Evolutionary conservation across 2,329 filamentous ascomycete species (phyloP).

Genomic region (Xylariaceae sp.): DNA sequence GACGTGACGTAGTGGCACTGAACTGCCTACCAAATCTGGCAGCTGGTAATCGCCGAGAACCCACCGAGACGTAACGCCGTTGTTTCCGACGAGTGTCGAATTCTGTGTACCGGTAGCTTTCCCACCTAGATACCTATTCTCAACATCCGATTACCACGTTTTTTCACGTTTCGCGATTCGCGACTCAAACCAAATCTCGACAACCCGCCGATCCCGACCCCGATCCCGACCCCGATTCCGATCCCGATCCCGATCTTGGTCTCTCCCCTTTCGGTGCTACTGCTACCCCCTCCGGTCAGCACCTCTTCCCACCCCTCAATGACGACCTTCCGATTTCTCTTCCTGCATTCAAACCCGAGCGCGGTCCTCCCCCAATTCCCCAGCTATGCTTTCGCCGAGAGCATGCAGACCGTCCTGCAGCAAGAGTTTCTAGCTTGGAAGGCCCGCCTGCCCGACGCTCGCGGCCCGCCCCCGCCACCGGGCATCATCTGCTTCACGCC

Average conservation of each 20-base stretch:
- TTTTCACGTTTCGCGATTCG: not conserved
- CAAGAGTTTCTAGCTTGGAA: constrained; percentile 56
- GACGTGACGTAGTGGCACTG: not conserved
- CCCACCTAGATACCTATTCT: no score
- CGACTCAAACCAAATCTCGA: not conserved
- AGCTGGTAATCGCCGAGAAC: constrained; percentile 13
- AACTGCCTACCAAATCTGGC: constrained; percentile 5
- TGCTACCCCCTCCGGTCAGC: no score
- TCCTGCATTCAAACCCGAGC: constrained; percentile 22
- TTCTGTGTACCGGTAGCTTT: no score
- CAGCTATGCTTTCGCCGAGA: constrained; percentile 35
- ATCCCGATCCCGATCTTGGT: not conserved
- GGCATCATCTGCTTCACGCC: constrained; percentile 79
- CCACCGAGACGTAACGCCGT: constrained; percentile 6
- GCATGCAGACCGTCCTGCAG: constrained; percentile 36
- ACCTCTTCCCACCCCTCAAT: constrained; percentile 2
- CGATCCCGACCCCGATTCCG: not conserved
- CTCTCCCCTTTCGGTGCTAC: no score
- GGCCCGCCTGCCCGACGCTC: constrained; percentile 16
- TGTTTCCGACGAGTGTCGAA: not conserved
- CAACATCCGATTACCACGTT: no score
- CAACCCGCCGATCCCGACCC: not conserved
- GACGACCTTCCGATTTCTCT: constrained; percentile 13
- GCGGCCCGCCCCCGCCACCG: constrained; percentile 49
- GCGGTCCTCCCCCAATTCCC: constrained; percentile 25